These are phyloP conservation scores for Closterium sp. DNA, from an alignment of 139 green algal genomes.

Conservation along the genomic window DNA sequence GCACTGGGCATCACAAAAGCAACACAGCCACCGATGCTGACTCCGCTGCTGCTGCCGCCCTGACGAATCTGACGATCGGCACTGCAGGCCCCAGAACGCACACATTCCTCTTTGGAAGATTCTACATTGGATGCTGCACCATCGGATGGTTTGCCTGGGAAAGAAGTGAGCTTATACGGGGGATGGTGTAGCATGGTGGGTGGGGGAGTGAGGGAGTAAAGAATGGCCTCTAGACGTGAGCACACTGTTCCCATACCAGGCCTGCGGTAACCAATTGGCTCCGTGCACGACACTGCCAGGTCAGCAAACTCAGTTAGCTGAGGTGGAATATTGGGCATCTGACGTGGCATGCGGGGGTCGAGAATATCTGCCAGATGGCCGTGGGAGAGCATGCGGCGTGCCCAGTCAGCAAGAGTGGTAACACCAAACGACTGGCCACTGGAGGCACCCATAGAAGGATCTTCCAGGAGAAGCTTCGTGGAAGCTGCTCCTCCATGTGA, in stretches of 20 bases:
- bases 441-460: background rate
- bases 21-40: background rate
- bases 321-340: background rate
- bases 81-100: background rate
- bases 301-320: background rate
- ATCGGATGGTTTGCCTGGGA: background rate
- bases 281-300: background rate
- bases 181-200: background rate
- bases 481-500: background rate
- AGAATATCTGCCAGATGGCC: background rate
- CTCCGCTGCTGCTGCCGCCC: background rate
- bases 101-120: background rate
- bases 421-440: background rate
- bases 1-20: background rate
- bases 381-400: background rate
- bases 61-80: background rate
- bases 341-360: background rate
- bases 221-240: background rate
- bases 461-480: background rate
- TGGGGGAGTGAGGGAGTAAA: background rate
- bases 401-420: background rate
- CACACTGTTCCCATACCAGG: background rate
- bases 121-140: background rate
- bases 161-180: background rate
- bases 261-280: background rate